Conservation (phyloP, 805 yeast species). For the Saccharomyces paradoxus region DNA sequence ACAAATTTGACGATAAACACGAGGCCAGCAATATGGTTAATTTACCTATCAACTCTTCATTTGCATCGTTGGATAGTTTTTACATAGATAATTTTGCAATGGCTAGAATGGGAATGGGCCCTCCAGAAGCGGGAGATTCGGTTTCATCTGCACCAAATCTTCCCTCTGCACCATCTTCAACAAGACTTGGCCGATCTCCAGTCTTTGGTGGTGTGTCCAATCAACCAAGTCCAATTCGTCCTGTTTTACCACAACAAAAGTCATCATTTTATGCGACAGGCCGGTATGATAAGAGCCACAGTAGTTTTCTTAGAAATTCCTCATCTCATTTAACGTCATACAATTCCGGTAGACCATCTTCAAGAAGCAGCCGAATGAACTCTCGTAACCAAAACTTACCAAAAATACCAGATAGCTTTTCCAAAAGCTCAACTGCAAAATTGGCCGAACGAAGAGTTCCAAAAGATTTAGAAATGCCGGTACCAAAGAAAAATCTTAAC, state of each 20-base stretch:
- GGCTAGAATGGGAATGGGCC: slow-evolving; percentile 14
- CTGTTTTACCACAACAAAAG: not conserved
- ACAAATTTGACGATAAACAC: slow-evolving; percentile 17
- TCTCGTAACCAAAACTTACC: not conserved
- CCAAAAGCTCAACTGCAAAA: not conserved
- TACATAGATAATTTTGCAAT: slow-evolving; percentile 46
- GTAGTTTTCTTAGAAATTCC: slow-evolving; percentile 3
- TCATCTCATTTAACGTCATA: slow-evolving; percentile 6
- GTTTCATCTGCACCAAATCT: not conserved
- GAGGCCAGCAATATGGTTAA: slow-evolving; percentile 44
- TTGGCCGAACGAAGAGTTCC: not conserved
- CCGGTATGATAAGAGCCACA: not conserved
- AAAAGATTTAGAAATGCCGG: not conserved
- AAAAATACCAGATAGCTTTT: not conserved
- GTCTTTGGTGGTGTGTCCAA: not conserved
- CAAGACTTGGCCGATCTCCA: not conserved
- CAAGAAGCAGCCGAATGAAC: slow-evolving; percentile 1
- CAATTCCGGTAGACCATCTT: slow-evolving; percentile 6
- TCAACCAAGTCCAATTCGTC: not conserved
- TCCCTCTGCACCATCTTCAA: not conserved
- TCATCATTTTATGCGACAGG: not conserved
- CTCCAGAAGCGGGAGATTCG: not conserved
- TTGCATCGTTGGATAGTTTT: slow-evolving; percentile 59
- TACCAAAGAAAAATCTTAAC: not conserved
- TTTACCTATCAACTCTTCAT: slow-evolving; percentile 56